These are phyloP conservation scores for Tetracladium marchalianum DNA, from an alignment of 495 filamentous ascomycete genomes.

Conservation along the genomic window DNA sequence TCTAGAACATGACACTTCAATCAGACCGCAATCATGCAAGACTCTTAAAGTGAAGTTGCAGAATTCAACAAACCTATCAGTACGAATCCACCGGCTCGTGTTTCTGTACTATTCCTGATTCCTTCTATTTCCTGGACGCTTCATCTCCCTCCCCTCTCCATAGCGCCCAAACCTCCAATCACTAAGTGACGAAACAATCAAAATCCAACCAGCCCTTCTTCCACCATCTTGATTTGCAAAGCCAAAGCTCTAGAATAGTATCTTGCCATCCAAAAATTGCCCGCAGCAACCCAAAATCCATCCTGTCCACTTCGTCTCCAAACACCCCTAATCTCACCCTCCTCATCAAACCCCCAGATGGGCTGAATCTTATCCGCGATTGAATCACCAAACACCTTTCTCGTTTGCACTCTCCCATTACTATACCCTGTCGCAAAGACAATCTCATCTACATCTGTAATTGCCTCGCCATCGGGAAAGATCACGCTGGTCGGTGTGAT, in stretches of 20 bases:
- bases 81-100: too few species aligned
- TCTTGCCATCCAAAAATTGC: constrained; percentile 49
- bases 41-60: too few species aligned
- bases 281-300: constrained; percentile 60
- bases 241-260: constrained; percentile 52
- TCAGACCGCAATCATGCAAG: too few species aligned
- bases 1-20: too few species aligned
- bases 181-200: too few species aligned
- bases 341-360: constrained; percentile 55
- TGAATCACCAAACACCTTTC: constrained; percentile 49
- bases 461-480: constrained; percentile 44
- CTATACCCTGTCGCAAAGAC: constrained; percentile 58
- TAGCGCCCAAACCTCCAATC: too few species aligned
- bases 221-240: constrained; percentile 29
- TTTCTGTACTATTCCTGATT: too few species aligned
- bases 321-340: constrained; percentile 55
- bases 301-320: constrained; percentile 51
- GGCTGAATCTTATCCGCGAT: constrained; percentile 42
- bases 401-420: constrained; percentile 44
- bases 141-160: too few species aligned
- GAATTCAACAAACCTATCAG: too few species aligned
- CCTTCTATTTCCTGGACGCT: too few species aligned
- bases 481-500: constrained; percentile 29
- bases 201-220: constrained; percentile 10
- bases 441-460: constrained; percentile 50